phyloP scores from a whole-genome alignment of 257 asterid species.

The Coffea canephora region DNA sequence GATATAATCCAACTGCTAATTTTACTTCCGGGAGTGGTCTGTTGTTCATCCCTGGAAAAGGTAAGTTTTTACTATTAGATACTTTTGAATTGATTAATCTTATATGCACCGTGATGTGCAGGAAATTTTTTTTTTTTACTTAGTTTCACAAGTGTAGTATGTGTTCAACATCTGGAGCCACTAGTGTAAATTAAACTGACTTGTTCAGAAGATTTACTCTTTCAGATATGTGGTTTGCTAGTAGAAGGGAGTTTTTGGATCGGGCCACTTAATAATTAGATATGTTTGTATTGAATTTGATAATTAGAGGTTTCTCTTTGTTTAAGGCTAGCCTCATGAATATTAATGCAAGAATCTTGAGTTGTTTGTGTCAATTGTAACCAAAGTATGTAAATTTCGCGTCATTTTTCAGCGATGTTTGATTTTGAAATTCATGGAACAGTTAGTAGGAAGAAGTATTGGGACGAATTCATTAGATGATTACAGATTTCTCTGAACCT shows the following conservation, averaged over 20 bases:
- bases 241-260: background rate
- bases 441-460: background rate
- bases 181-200: too few species aligned
- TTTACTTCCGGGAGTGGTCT: slow-evolving; percentile 47
- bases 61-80: slow-evolving; percentile 27
- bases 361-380: background rate
- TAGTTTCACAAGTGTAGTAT: too few species aligned
- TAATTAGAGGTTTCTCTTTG: background rate
- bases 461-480: background rate
- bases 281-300: background rate
- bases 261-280: background rate
- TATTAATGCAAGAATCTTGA: background rate
- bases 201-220: too few species aligned
- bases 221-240: too few species aligned
- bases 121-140: too few species aligned
- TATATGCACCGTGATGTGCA: too few species aligned
- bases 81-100: background rate
- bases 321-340: background rate
- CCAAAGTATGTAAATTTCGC: background rate
- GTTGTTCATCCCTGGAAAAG: slow-evolving; percentile 74
- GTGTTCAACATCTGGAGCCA: too few species aligned
- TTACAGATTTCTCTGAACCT: background rate
- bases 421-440: background rate
- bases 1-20: slow-evolving; percentile 57
- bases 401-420: background rate